These are phyloP conservation scores for Fagopyrum tataricum DNA, from an alignment of 148 eudicot species.

Conservation along the genomic window DNA sequence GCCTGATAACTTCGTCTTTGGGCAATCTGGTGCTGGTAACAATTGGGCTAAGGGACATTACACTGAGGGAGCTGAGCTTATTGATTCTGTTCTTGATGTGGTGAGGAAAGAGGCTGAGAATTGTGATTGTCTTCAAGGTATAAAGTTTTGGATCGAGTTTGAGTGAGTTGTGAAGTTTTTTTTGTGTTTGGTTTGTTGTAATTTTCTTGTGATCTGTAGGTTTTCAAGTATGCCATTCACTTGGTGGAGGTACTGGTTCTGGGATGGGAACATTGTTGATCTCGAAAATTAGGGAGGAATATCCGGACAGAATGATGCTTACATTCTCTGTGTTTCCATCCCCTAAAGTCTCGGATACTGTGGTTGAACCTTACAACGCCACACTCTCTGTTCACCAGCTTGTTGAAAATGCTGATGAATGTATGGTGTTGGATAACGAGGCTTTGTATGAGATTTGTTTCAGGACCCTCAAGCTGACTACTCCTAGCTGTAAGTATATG, in stretches of 20 bases:
- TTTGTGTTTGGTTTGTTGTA: background rate
- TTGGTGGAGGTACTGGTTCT: slow-evolving; percentile 38
- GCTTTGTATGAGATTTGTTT: slow-evolving; percentile 35
- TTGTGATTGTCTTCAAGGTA: slow-evolving; percentile 40
- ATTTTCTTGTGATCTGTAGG: slow-evolving; percentile 16
- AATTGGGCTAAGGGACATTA: slow-evolving; percentile 38
- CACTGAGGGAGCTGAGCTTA: slow-evolving; percentile 39
- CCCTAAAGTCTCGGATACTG: slow-evolving; percentile 37
- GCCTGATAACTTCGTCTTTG: slow-evolving; percentile 37
- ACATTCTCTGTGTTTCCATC: slow-evolving; percentile 37
- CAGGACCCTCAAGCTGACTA: slow-evolving; percentile 36
- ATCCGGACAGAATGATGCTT: slow-evolving; percentile 39
- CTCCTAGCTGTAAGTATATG: slow-evolving; percentile 33
- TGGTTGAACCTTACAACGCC: slow-evolving; percentile 38
- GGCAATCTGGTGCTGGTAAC: slow-evolving; percentile 37
- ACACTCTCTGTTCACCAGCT: slow-evolving; percentile 39
- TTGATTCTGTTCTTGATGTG: slow-evolving; percentile 36
- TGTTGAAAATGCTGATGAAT: slow-evolving; percentile 40
- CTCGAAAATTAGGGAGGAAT: slow-evolving; percentile 38
- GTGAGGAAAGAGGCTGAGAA: slow-evolving; percentile 40
- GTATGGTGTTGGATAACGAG: slow-evolving; percentile 39
- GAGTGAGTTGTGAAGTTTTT: background rate
- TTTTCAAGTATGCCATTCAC: slow-evolving; percentile 39
- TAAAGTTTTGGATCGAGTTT: background rate
- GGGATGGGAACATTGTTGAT: slow-evolving; percentile 40